These are phyloP conservation scores for Trametes maxima DNA, from an alignment of 768 basidiomycete genomes.

Conservation along the genomic window DNA sequence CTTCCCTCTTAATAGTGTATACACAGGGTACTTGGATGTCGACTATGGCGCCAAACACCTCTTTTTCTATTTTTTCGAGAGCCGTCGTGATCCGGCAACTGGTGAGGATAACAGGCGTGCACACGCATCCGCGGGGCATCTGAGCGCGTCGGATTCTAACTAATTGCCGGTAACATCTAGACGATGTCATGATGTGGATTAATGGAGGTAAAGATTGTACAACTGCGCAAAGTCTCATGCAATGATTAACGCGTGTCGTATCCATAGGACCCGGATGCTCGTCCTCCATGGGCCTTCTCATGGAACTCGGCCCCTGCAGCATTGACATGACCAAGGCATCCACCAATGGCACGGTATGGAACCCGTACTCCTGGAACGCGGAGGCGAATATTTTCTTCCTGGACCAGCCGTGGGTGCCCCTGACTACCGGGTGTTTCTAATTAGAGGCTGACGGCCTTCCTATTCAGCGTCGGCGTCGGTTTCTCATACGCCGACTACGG, in stretches of 20 bases:
- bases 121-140: background rate
- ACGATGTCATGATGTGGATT: constrained; percentile 74
- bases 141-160: background rate
- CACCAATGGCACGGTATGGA: constrained; percentile 62
- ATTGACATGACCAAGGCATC: constrained; percentile 62
- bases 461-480: constrained; percentile 61
- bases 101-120: constrained; percentile 28
- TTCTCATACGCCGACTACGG: constrained; percentile 74
- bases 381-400: constrained; percentile 72
- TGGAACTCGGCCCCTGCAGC: constrained; percentile 61
- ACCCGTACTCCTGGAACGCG: constrained; percentile 66
- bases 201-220: constrained; percentile 48
- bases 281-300: constrained; percentile 57
- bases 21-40: constrained; percentile 50
- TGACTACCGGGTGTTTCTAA: too few relatives aligned
- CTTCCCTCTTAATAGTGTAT: constrained; percentile 40
- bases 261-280: constrained; percentile 58
- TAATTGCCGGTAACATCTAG: constrained; percentile 28
- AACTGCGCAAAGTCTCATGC: too few relatives aligned
- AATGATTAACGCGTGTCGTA: too few relatives aligned
- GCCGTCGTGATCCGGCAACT: constrained; percentile 44
- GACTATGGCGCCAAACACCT: constrained; percentile 53
- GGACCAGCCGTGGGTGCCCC: constrained; percentile 50
- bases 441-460: background rate
- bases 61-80: constrained; percentile 67